phyloP scores from a whole-genome alignment of 2,329 filamentous ascomycete genomes.

The Aspergillus sojae region DNA sequence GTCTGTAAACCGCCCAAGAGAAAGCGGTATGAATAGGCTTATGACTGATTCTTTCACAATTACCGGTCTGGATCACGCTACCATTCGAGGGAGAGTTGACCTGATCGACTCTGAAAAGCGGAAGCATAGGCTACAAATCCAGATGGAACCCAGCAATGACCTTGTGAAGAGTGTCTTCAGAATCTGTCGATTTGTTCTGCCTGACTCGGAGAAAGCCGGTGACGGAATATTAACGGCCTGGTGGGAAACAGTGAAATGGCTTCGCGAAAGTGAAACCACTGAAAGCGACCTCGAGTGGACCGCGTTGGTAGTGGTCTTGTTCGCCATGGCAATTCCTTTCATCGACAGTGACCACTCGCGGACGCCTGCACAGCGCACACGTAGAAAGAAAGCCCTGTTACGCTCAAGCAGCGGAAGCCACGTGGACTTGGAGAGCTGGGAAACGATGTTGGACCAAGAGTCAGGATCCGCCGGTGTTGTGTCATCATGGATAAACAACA shows the following conservation, averaged over 20 bases:
- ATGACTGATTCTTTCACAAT: conserved; percentile 48
- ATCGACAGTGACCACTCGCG: conserved; percentile 43
- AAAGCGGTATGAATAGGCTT: conserved; percentile 52
- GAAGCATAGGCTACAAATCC: conserved; percentile 68
- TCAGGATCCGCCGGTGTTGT: conserved; percentile 43
- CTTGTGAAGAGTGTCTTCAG: conserved; percentile 64
- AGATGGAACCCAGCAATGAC: conserved; percentile 66
- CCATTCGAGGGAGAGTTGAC: conserved; percentile 65
- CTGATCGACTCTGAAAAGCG: conserved; percentile 64
- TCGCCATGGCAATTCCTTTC: conserved; percentile 65
- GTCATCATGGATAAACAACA: conserved; percentile 57
- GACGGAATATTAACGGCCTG: conserved; percentile 68
- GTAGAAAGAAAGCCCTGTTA: conserved; percentile 47
- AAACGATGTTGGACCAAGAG: conserved; percentile 52
- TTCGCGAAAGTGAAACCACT: conserved; percentile 53
- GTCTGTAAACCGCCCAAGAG: conserved; percentile 54
- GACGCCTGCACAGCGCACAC: conserved; percentile 37
- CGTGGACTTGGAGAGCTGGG: conserved; percentile 50
- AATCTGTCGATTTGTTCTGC: conserved; percentile 66
- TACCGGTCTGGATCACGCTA: conserved; percentile 60
- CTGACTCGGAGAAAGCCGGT: conserved; percentile 57
- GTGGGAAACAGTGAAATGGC: conserved; percentile 75
- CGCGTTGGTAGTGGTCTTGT: conserved; percentile 64
- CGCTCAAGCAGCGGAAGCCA: conserved; percentile 54
- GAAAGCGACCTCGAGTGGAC: conserved; percentile 68